These are phyloP conservation scores for Dendrobium catenatum DNA, from an alignment of 106 monocot genomes.

Conservation along the genomic window DNA sequence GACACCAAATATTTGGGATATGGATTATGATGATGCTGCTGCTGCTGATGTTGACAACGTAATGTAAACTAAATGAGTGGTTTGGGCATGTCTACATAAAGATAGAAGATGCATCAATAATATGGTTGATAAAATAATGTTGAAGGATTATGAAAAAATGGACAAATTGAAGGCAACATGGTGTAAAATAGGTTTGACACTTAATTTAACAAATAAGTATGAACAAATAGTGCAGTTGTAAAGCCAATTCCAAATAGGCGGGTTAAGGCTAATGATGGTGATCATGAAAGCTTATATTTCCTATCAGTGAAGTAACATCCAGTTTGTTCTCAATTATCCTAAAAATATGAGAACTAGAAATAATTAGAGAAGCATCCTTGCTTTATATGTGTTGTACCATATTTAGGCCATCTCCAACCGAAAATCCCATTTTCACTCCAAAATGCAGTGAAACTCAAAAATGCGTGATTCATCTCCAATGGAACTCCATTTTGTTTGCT, in stretches of 20 bases:
- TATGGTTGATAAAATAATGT: background rate
- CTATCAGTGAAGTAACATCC: background rate
- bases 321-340: background rate
- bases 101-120: background rate
- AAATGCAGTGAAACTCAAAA: too few relatives aligned
- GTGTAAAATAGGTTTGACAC: background rate
- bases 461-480: too few relatives aligned
- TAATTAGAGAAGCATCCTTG: background rate
- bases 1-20: background rate
- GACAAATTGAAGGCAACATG: background rate
- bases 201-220: background rate
- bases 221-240: background rate
- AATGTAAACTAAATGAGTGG: background rate
- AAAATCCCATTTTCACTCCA: too few relatives aligned
- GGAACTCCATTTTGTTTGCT: too few relatives aligned
- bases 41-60: background rate
- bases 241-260: background rate
- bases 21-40: background rate
- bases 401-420: background rate
- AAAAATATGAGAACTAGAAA: background rate
- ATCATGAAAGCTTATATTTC: background rate
- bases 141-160: background rate
- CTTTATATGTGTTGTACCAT: background rate
- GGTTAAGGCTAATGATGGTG: background rate
- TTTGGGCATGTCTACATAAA: background rate